Base-by-base conservation (phyloP, 441 rosid species). In the Macaranga tanarius region DNA sequence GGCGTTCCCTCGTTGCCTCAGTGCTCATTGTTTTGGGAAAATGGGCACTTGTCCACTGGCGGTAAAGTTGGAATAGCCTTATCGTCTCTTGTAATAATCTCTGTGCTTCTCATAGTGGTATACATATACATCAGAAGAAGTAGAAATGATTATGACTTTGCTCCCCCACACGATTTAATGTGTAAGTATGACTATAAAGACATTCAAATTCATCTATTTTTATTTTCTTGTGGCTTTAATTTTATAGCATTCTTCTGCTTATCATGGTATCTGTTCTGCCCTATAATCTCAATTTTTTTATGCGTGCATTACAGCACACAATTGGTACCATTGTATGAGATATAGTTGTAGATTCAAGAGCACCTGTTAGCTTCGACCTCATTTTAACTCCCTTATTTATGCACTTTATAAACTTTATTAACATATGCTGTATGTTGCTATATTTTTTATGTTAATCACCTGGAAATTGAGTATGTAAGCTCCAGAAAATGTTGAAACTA, bases 141-240 rank as follows among this genome's bases (percentile, higher is more conserved):
- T 56, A 84, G 89, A 79, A 77, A 90, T 80, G 98, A 93, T 74
- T 95, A 95, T 72, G 97, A 92, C 83, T 95, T 95, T 79, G 95
- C 95, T 67, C 92, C 95, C 62, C 81, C 97, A 26, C 96, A 89
- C 34, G 99, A 95, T 78, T 79, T 91, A 79, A 85, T 84, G 83
- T 82, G 99, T 93, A 82, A 95, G 98, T 89, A 45, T 63, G 25
- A 61, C 54, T 26, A 34, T 51, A 34, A 55, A 40, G 69, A 69
- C 54, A 4, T 19, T 5, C 10, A 55, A 20, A 10, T 75, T 56
- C 68, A 60, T n/a, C 26, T 60, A 34, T 52, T 23, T 68, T 23
- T 42, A 25, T 34, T 26, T 3, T 69, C 52, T 16, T n/a, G 15
- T 42, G 64, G 42, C 31, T 63, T 75, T 68, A 52, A 56, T 12